Evolutionary conservation across 169 alveolate species (phyloP), one percentile per base, ranked within the genome.

Genomic region (Plasmodium inui): DNA sequence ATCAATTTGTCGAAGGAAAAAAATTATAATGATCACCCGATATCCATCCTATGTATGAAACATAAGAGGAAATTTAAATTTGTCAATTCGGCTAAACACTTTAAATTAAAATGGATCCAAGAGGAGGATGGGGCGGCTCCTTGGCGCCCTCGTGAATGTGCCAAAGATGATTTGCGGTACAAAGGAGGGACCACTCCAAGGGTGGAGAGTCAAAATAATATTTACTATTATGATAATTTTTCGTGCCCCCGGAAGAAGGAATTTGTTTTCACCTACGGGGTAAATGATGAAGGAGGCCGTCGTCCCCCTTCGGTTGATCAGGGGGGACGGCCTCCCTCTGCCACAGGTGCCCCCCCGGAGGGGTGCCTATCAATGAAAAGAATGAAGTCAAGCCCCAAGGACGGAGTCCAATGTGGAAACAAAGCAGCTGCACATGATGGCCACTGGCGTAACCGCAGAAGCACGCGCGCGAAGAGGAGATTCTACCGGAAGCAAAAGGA

Each of bases 1-100:
- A 89, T 81, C 12, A 89, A 89, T 39, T 41, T 89, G 55, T 89
- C 91, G 22, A 89, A 89, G 30, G 90, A 89, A 44, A 81, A 80
- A 79, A 81, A 89, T 61, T 89, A 89, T 46, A 89, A 89, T 79
- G 94, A 89, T 17, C 90, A 89, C 53, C 94, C 94, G 9, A 89
- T 89, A 80, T 79, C 81, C 2, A 89, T 79, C 37, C 72, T 89
- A 10, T 89, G 94, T 78, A 89, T 67, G 73, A 89, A 89, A 44
- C 55, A 89, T 50, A 89, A 70, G n/a, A 78, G 80, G 7, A 73
- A 79, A 50, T 89, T 19, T 61, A 78, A 57, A 80, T 78, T 46
- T 50, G 67, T 28, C 10, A 70, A 89, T 44, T 80, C 41, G 6
- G 53, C 22, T n/a, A 89, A 79, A 34, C 28, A 81, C 53, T 78